Percentiles rank a stretch among this genome's conserved stretches.
phyloP scores from a whole-genome alignment of 1,139 yeast genomes.

The Blastobotrys buckinghamii region DNA sequence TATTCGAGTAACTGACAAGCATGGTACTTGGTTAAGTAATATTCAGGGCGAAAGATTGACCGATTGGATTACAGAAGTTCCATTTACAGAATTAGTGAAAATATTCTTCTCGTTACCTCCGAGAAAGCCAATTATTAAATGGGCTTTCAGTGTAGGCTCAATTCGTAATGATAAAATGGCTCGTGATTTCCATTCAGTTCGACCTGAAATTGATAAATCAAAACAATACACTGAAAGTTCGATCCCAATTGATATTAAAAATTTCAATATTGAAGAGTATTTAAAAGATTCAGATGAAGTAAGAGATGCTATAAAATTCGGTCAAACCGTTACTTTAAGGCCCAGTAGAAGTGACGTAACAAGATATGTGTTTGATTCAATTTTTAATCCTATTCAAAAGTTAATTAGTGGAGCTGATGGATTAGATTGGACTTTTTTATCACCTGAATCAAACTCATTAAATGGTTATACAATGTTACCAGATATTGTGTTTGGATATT shows the following conservation, averaged over 20 bases:
- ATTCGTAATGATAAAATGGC: neutral
- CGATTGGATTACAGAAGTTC: neutral
- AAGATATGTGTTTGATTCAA: neutral
- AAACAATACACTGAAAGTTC: too few relatives aligned
- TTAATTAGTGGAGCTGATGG: neutral
- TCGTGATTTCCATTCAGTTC: neutral
- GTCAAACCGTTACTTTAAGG: neutral
- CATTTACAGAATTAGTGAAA: neutral
- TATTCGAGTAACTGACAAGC: neutral
- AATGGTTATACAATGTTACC: slow-evolving; percentile 8
- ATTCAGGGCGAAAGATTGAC: neutral
- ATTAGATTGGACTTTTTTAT: neutral
- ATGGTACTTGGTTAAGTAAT: neutral
- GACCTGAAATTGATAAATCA: neutral
- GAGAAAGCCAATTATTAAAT: neutral
- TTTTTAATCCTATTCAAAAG: slow-evolving; percentile 5
- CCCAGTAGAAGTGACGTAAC: neutral
- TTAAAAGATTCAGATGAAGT: neutral
- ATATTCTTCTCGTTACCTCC: slow-evolving; percentile 2
- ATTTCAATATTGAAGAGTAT: neutral
- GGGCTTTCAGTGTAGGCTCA: neutral
- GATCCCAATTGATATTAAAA: neutral
- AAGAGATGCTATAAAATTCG: neutral
- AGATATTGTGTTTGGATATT: slow-evolving; percentile 3
- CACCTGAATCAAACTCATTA: slow-evolving; percentile 3